These are phyloP conservation scores for Begonia loranthoides DNA, from an alignment of 306 rosid genomes.

Conservation along the genomic window DNA sequence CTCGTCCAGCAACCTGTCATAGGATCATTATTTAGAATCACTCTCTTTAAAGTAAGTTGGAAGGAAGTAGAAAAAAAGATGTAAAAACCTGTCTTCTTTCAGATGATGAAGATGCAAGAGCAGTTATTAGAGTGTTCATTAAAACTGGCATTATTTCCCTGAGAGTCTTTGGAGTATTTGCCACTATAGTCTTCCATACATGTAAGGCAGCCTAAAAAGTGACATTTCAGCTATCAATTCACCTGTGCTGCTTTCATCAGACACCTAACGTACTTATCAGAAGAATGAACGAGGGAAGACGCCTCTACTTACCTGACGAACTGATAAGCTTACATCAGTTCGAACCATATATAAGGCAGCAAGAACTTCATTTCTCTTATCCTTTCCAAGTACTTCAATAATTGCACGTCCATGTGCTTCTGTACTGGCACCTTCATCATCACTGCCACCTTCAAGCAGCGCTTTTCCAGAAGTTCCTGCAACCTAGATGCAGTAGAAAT, in stretches of 20 bases:
- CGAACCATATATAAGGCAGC: slow-evolving; percentile 97
- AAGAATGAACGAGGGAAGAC: no score
- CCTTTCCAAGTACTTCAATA: slow-evolving; percentile 82
- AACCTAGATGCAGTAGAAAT: slow-evolving; percentile 41
- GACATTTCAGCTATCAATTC: neutral
- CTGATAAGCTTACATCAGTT: slow-evolving; percentile 89
- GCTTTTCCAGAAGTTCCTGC: slow-evolving; percentile 99
- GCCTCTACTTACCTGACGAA: slow-evolving; percentile 64
- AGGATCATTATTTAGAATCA: slow-evolving; percentile 8
- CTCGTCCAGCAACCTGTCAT: slow-evolving; percentile 81
- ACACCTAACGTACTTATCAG: no score
- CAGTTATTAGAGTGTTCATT: slow-evolving; percentile 84
- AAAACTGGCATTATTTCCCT: slow-evolving; percentile 92
- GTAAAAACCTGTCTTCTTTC: slow-evolving; percentile 83
- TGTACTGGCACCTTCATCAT: slow-evolving; percentile 98
- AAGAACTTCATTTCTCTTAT: slow-evolving; percentile 84
- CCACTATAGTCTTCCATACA: slow-evolving; percentile 98
- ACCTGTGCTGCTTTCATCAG: no score
- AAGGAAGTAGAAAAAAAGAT: slow-evolving; percentile 1
- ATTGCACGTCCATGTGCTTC: slow-evolving; percentile 99
- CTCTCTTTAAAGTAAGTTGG: neutral
- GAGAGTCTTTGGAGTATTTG: slow-evolving; percentile 91
- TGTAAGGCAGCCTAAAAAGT: slow-evolving; percentile 81
- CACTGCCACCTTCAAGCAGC: slow-evolving; percentile 97
- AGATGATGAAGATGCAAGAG: slow-evolving; percentile 90